Percentiles rank a stretch among this genome's conserved stretches.
Conservation (phyloP, 176 grass and related monocot genomes). For the Hsuehochloa calcarea region DNA sequence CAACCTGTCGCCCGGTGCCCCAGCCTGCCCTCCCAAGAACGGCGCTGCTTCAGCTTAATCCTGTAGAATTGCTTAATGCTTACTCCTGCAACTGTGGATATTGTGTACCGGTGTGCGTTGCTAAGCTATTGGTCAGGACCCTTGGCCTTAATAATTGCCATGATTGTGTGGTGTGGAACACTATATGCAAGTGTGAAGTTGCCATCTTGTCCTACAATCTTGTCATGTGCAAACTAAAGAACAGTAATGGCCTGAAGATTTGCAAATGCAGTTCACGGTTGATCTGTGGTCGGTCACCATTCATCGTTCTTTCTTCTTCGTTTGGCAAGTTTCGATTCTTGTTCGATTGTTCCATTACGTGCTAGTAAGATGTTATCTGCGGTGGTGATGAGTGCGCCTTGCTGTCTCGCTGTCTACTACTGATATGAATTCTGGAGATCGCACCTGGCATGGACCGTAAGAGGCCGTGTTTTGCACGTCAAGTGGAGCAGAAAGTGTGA, state of each 20-base stretch:
- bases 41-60: background rate
- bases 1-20: constrained; percentile 43
- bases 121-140: constrained; percentile 14
- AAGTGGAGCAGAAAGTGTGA: background rate
- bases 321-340: background rate
- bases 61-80: background rate
- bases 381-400: background rate
- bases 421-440: too few species aligned
- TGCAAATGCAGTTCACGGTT: background rate
- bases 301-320: background rate
- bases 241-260: background rate
- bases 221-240: background rate
- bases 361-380: background rate
- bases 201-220: background rate
- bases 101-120: background rate
- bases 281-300: background rate
- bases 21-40: constrained; percentile 37
- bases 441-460: background rate
- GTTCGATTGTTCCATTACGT: background rate
- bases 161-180: background rate
- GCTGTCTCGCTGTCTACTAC: background rate
- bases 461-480: background rate
- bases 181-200: background rate
- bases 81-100: constrained; percentile 4
- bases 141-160: constrained; percentile 22